These are phyloP conservation scores for Tylopilus cervinicoccineus DNA, from an alignment of 768 basidiomycete genomes.

Conservation along the genomic window DNA sequence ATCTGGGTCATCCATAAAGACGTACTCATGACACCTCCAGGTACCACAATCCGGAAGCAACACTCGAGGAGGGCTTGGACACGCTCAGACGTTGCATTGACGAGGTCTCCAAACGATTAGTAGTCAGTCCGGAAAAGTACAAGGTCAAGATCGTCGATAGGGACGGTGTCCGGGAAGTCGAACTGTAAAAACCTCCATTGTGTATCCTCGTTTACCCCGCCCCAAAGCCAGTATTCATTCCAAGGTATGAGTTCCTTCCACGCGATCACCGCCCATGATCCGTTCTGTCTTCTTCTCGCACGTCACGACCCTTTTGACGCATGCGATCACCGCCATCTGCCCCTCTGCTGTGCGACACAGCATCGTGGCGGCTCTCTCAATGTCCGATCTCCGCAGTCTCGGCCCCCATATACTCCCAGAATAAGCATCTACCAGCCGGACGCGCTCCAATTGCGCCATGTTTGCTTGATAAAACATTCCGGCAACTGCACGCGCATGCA, in stretches of 20 bases:
- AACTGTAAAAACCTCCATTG: slow-evolving; percentile 42
- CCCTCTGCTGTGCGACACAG: slow-evolving; percentile 8
- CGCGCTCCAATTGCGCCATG: slow-evolving; percentile 25
- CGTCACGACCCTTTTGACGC: slow-evolving; percentile 38
- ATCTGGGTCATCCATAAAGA: neutral
- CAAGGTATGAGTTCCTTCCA: slow-evolving; percentile 26
- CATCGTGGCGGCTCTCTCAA: slow-evolving; percentile 35
- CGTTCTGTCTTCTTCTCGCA: slow-evolving; percentile 53
- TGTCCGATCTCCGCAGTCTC: slow-evolving; percentile 45
- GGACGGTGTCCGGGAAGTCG: slow-evolving; percentile 80
- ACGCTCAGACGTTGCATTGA: slow-evolving; percentile 82
- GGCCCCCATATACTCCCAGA: slow-evolving; percentile 56
- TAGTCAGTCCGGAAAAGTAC: slow-evolving; percentile 77
- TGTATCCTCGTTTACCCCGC: slow-evolving; percentile 2
- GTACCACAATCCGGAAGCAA: slow-evolving; percentile 87
- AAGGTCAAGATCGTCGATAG: slow-evolving; percentile 91
- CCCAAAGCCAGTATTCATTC: slow-evolving; percentile 10
- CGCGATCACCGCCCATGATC: slow-evolving; percentile 51
- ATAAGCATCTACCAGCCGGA: slow-evolving; percentile 53
- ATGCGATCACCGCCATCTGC: slow-evolving; percentile 22
- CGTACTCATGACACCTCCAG: slow-evolving; percentile 33
- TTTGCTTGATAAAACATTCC: slow-evolving; percentile 29
- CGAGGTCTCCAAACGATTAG: slow-evolving; percentile 81
- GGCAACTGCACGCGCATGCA: slow-evolving; percentile 39
- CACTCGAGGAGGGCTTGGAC: slow-evolving; percentile 81